A percentile compares a stretch with the other conserved stretches of the same genome.
Conservation (phyloP, 2,329 filamentous ascomycete genomes). For the Fusarium anthophilum region DNA sequence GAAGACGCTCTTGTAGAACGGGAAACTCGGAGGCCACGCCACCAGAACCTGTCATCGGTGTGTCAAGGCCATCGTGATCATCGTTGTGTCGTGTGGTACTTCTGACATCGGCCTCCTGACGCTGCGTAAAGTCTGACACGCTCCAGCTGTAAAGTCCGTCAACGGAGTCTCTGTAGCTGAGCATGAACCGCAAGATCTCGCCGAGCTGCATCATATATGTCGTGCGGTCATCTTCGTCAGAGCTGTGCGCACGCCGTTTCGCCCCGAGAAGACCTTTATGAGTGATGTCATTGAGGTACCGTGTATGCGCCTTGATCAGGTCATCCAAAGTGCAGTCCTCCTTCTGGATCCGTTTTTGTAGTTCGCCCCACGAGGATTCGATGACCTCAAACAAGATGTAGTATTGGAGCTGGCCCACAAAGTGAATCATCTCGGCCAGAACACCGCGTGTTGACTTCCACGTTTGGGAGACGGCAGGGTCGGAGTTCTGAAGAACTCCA, state of each 20-base stretch:
- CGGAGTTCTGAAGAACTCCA: conserved; percentile 84
- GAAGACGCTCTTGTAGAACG: conserved; percentile 77
- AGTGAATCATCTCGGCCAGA: conserved; percentile 98
- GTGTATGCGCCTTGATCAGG: conserved; percentile 88
- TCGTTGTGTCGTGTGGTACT: conserved; percentile 62
- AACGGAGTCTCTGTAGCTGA: conserved; percentile 90
- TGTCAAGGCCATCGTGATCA: conserved; percentile 34
- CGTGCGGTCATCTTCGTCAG: conserved; percentile 71
- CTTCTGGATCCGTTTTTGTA: conserved; percentile 83
- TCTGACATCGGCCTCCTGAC: conserved; percentile 86
- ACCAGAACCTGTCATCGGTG: conserved; percentile 51
- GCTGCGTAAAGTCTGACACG: conserved; percentile 89
- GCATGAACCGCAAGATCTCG: conserved; percentile 92
- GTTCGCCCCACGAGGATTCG: conserved; percentile 91
- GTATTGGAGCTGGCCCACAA: conserved; percentile 95
- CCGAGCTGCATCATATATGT: conserved; percentile 91
- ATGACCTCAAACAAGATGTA: conserved; percentile 99
- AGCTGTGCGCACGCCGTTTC: conserved; percentile 56
- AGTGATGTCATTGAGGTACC: conserved; percentile 92
- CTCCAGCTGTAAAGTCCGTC: conserved; percentile 95
- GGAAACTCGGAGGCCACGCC: conserved; percentile 74
- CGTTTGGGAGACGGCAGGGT: conserved; percentile 73
- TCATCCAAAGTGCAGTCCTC: conserved; percentile 94
- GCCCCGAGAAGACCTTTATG: conserved; percentile 93
- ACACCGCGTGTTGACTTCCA: conserved; percentile 92